phyloP scores from a whole-genome alignment of 2,329 filamentous ascomycete species.

The Aspergillus neoniger region DNA sequence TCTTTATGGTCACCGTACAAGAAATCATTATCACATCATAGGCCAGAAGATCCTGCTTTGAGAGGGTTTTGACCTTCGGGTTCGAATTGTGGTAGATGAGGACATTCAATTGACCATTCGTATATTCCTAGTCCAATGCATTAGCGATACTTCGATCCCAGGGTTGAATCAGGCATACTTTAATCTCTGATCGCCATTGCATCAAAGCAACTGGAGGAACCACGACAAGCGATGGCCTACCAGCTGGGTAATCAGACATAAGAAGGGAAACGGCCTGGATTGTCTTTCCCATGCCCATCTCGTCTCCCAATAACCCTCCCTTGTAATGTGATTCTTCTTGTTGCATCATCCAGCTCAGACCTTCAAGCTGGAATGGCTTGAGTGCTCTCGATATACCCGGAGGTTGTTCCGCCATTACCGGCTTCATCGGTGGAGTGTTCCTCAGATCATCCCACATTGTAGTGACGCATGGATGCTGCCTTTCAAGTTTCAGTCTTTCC shows the following conservation, averaged over 20 bases:
- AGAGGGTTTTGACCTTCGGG: conserved; percentile 75
- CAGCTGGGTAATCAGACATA: conserved; percentile 93
- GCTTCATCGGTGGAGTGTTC: conserved; percentile 66
- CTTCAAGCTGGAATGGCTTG: conserved; percentile 92
- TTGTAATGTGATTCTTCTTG: conserved; percentile 86
- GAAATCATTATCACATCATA: conserved; percentile 97
- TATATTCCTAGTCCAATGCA: conserved; percentile 57
- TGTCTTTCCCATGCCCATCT: conserved; percentile 99
- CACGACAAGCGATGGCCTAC: conserved; percentile 79
- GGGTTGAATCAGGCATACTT: conserved; percentile 47
- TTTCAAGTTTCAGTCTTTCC: conserved; percentile 70
- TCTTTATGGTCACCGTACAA: conserved; percentile 57
- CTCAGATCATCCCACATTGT: conserved; percentile 84
- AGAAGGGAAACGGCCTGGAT: conserved; percentile 97
- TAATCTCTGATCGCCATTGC: conserved; percentile 88
- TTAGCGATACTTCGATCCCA: neutral
- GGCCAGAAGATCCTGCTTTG: conserved; percentile 71
- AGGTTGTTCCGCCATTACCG: conserved; percentile 69
- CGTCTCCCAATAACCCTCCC: conserved; percentile 89
- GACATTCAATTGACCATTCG: conserved; percentile 84
- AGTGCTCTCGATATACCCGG: conserved; percentile 75
- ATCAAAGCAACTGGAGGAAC: conserved; percentile 92
- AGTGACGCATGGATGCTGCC: conserved; percentile 72
- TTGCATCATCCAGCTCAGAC: conserved; percentile 87
- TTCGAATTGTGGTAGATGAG: conserved; percentile 90